Evolutionary conservation across 1,139 yeast genomes (phyloP).

Genomic region (Komagataea norvegica): DNA sequence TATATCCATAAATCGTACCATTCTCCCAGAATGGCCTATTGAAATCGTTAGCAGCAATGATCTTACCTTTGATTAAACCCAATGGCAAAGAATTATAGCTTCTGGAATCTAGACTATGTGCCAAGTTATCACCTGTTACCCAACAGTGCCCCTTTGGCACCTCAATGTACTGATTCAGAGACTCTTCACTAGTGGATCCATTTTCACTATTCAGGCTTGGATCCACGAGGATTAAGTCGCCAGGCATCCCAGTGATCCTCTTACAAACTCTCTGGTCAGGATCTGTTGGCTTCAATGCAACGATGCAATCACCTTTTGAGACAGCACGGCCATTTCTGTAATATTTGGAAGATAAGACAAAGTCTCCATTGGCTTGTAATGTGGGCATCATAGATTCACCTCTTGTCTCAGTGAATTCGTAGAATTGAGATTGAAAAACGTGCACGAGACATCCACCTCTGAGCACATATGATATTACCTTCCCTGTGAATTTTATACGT

Average conservation of each 20-base stretch:
- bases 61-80: slow-evolving; percentile 83
- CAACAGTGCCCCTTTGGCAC: slow-evolving; percentile 93
- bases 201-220: slow-evolving; percentile 49
- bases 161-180: slow-evolving; percentile 53
- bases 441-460: slow-evolving; percentile 70
- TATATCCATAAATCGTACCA: slow-evolving; percentile 47
- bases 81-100: slow-evolving; percentile 84
- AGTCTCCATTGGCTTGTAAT: slow-evolving; percentile 66
- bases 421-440: slow-evolving; percentile 57
- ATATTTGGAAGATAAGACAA: slow-evolving; percentile 72
- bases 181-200: slow-evolving; percentile 9
- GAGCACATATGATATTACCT: slow-evolving; percentile 30
- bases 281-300: slow-evolving; percentile 86
- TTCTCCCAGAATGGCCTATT: slow-evolving; percentile 32
- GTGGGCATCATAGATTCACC: slow-evolving; percentile 98
- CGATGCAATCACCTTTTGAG: slow-evolving; percentile 80
- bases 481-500: slow-evolving; percentile 17
- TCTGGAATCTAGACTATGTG: slow-evolving; percentile 87
- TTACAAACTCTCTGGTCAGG: slow-evolving; percentile 86
- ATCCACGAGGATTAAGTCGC: slow-evolving; percentile 76
- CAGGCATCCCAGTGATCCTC: slow-evolving; percentile 94
- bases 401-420: slow-evolving; percentile 75
- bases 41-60: slow-evolving; percentile 56
- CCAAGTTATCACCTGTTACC: slow-evolving; percentile 92
- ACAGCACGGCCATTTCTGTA: slow-evolving; percentile 43